A percentile compares a stretch with the other conserved stretches of the same genome.
Conservation (phyloP, 371 early-diverging fungal species). For the Antonospora locustae region DNA sequence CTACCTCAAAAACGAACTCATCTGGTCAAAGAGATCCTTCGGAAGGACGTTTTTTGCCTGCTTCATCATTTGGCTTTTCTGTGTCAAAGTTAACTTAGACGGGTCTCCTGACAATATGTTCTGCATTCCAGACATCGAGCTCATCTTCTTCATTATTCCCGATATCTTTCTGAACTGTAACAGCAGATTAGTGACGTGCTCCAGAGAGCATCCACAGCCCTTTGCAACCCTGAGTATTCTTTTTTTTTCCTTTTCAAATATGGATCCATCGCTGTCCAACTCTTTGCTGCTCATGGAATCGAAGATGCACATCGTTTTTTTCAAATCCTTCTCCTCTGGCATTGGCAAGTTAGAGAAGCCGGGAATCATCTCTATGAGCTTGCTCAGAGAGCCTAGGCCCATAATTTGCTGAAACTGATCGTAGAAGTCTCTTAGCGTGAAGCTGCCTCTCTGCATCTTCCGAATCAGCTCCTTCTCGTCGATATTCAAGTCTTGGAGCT, state of each 20-base stretch:
- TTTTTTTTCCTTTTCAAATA: slow-evolving; percentile 64
- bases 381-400: slow-evolving; percentile 76
- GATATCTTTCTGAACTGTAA: slow-evolving; percentile 67
- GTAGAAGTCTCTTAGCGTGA: slow-evolving; percentile 83
- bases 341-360: slow-evolving; percentile 74
- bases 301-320: slow-evolving; percentile 76
- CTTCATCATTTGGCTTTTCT: slow-evolving; percentile 27
- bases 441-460: slow-evolving; percentile 67
- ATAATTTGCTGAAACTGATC: slow-evolving; percentile 81
- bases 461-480: slow-evolving; percentile 75
- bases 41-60: slow-evolving; percentile 26
- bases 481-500: slow-evolving; percentile 72
- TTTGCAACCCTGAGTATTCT: slow-evolving; percentile 71
- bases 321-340: slow-evolving; percentile 59
- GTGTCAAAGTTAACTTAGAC: slow-evolving; percentile 12
- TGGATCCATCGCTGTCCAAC: slow-evolving; percentile 71
- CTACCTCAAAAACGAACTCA: too few relatives aligned
- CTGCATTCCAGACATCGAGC: slow-evolving; percentile 59
- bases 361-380: slow-evolving; percentile 90
- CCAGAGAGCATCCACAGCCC: slow-evolving; percentile 70
- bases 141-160: slow-evolving; percentile 81
- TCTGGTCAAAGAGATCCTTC: slow-evolving; percentile 26
- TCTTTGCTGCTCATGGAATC: slow-evolving; percentile 87
- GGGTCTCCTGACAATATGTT: slow-evolving; percentile 23
- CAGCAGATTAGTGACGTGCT: slow-evolving; percentile 70